Percentiles rank a stretch among this genome's conserved stretches.
phyloP scores from a whole-genome alignment of 371 early-diverging fungal genomes.

The Mortierella sp. region DNA sequence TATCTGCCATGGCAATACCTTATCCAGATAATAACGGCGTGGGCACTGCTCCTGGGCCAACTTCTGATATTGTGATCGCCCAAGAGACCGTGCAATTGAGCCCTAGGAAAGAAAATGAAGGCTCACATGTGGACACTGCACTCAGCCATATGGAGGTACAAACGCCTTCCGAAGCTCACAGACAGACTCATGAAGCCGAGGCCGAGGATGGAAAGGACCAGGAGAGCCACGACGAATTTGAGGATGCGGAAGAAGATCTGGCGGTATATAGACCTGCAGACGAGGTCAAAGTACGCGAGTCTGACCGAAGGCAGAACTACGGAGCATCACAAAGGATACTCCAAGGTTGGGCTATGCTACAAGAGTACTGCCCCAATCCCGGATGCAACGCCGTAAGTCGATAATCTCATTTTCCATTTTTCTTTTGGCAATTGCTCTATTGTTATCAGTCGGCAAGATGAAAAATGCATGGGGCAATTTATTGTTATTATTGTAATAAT shows the following conservation, averaged over 20 bases:
- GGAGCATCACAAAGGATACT: constrained; percentile 72
- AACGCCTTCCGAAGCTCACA: constrained; percentile 8
- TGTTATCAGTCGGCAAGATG: background rate
- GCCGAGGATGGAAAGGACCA: constrained; percentile 19
- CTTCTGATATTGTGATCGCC: background rate
- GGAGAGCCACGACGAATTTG: constrained; percentile 46
- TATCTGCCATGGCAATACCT: background rate
- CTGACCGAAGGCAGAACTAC: constrained; percentile 63
- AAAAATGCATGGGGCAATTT: constrained; percentile 26
- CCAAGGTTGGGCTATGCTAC: constrained; percentile 75
- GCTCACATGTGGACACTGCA: constrained; percentile 20
- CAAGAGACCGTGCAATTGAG: constrained; percentile 7
- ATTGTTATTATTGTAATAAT: no score
- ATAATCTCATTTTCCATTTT: background rate
- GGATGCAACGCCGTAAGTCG: constrained; percentile 69
- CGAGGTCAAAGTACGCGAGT: constrained; percentile 20
- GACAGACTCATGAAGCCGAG: background rate
- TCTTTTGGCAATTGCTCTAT: background rate
- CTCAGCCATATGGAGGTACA: background rate
- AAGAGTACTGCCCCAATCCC: constrained; percentile 70
- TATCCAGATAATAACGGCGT: background rate
- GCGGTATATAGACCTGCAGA: constrained; percentile 8
- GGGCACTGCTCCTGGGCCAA: constrained; percentile 4
- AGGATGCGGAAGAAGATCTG: constrained; percentile 33
- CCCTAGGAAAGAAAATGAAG: constrained; percentile 5